Percentiles rank a stretch among this genome's conserved stretches.
phyloP scores from a whole-genome alignment of 73 alveolate genomes.

The Uronychia binucleata region DNA sequence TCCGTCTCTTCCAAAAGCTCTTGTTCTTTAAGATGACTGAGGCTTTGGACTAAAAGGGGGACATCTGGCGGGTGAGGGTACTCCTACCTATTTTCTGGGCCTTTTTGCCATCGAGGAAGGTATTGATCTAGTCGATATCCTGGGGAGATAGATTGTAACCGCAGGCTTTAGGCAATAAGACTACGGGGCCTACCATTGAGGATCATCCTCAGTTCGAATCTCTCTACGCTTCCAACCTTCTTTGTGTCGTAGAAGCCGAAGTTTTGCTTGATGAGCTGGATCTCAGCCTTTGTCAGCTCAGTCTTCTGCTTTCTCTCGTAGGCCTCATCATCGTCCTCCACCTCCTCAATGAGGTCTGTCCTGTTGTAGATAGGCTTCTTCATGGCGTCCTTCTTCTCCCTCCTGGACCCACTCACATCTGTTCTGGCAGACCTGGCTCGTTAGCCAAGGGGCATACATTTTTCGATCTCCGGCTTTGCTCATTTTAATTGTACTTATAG shows the following conservation, averaged over 20 bases:
- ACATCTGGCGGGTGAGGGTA: background rate
- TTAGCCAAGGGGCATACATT: background rate
- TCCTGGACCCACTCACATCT: background rate
- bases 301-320: background rate
- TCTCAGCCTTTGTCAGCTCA: constrained; percentile 43
- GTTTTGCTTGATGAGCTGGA: constrained; percentile 41
- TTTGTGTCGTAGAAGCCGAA: constrained; percentile 42
- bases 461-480: constrained; percentile 7
- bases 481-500: background rate
- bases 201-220: constrained; percentile 51
- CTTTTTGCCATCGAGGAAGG: constrained; percentile 32
- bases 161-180: constrained; percentile 16
- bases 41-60: background rate
- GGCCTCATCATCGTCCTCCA: background rate
- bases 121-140: constrained; percentile 32
- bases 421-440: background rate
- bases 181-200: constrained; percentile 10
- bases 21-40: constrained; percentile 27
- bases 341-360: background rate
- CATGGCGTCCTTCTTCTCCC: background rate
- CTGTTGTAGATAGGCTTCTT: background rate
- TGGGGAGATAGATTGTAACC: constrained; percentile 38
- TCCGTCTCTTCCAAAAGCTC: constrained; percentile 41
- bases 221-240: constrained; percentile 33
- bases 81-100: constrained; percentile 16